phyloP scores from a whole-genome alignment of 2,329 filamentous ascomycete species.

The Coleophoma cylindrospora region DNA sequence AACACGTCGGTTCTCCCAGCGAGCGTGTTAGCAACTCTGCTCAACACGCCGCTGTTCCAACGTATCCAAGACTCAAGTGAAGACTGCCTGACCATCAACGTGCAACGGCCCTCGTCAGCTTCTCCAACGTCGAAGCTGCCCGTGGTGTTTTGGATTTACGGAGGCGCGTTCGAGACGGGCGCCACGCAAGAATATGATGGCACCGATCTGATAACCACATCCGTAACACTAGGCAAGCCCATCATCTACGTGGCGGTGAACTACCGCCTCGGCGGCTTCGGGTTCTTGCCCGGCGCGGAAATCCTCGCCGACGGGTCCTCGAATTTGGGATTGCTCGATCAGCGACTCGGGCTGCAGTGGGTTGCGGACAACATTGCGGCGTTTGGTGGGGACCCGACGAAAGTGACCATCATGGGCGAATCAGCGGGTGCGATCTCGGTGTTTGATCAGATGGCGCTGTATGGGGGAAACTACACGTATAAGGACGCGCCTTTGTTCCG shows the following conservation, averaged over 20 bases:
- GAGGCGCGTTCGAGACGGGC: slow-evolving; percentile 57
- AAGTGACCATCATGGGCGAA: slow-evolving; percentile 77
- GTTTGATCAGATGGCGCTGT: slow-evolving; percentile 70
- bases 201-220: background rate
- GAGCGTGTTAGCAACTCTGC: slow-evolving; percentile 42
- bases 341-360: slow-evolving; percentile 70
- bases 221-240: background rate
- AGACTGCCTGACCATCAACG: slow-evolving; percentile 59
- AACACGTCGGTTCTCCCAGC: slow-evolving; percentile 30
- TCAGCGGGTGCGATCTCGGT: slow-evolving; percentile 66
- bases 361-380: slow-evolving; percentile 69
- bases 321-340: slow-evolving; percentile 70
- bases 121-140: slow-evolving; percentile 53
- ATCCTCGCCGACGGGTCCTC: slow-evolving; percentile 60
- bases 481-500: slow-evolving; percentile 72
- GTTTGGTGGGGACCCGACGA: slow-evolving; percentile 73
- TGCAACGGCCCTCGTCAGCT: slow-evolving; percentile 54
- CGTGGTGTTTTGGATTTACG: slow-evolving; percentile 68
- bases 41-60: slow-evolving; percentile 53
- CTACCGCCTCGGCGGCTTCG: slow-evolving; percentile 71
- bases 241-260: background rate
- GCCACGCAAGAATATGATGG: slow-evolving; percentile 39
- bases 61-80: slow-evolving; percentile 48
- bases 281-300: slow-evolving; percentile 66
- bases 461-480: slow-evolving; percentile 67